phyloP scores from a whole-genome alignment of 164 flowering plant genomes.

The Liriodendron chinense region DNA sequence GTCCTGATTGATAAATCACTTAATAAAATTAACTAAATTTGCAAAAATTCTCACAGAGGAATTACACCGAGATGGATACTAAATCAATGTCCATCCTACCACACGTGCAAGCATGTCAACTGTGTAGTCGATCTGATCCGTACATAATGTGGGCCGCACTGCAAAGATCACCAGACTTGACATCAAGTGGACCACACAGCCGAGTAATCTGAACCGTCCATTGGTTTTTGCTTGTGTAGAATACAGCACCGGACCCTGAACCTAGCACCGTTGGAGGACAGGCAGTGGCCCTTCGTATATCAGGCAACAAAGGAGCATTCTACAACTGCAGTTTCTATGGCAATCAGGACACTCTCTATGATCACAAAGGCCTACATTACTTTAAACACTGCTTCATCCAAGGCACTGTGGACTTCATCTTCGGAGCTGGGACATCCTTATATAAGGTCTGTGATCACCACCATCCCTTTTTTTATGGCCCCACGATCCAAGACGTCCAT shows the following conservation, averaged over 20 bases:
- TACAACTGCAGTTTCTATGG: slow-evolving; percentile 69
- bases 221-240: slow-evolving; percentile 25
- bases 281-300: slow-evolving; percentile 65
- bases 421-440: slow-evolving; percentile 63
- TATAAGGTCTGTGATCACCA: slow-evolving; percentile 41
- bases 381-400: slow-evolving; percentile 68
- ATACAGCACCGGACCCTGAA: slow-evolving; percentile 48
- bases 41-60: no score
- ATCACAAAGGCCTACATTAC: slow-evolving; percentile 69
- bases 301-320: slow-evolving; percentile 65
- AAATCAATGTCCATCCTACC: no score
- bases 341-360: slow-evolving; percentile 67
- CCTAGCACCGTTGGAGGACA: slow-evolving; percentile 42
- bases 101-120: no score
- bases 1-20: no score
- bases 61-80: no score
- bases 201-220: no score
- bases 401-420: slow-evolving; percentile 81
- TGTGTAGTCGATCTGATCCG: no score
- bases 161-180: no score
- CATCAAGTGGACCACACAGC: not conserved
- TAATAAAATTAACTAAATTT: no score
- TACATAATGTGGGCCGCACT: no score
- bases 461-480: not conserved
- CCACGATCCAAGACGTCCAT: no score